Evolutionary conservation across 2,329 filamentous ascomycete genomes (phyloP).

Genomic region (Dactylellina haptotyla): DNA sequence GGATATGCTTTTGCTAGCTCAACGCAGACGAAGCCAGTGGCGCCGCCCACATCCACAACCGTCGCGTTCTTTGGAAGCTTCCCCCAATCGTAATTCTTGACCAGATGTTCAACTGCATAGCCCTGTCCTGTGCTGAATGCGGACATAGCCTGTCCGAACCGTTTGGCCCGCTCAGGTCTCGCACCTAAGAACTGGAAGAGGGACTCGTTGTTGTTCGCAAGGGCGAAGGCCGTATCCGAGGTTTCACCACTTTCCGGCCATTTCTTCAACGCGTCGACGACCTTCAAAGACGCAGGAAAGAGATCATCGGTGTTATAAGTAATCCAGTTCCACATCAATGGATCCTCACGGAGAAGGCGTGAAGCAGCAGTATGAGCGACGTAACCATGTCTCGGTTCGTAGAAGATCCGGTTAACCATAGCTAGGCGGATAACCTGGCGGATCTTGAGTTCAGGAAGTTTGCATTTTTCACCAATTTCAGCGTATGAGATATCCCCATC

Average conservation of each 20-base stretch:
- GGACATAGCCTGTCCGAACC: constrained; percentile 69
- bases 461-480: constrained; percentile 39
- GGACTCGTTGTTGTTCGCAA: constrained; percentile 58
- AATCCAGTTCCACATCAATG: constrained; percentile 67
- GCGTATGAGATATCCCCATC: constrained; percentile 47
- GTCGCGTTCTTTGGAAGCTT: constrained; percentile 63
- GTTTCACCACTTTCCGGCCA: constrained; percentile 57
- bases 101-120: constrained; percentile 67
- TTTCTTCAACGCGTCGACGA: constrained; percentile 58
- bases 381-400: constrained; percentile 65
- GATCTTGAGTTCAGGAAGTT: constrained; percentile 63
- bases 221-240: constrained; percentile 59
- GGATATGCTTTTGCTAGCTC: constrained; percentile 67
- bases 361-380: constrained; percentile 70
- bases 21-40: constrained; percentile 69
- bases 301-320: constrained; percentile 68
- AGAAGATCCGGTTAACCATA: constrained; percentile 70
- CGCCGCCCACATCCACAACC: constrained; percentile 71
- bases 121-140: constrained; percentile 69
- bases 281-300: constrained; percentile 56
- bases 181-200: constrained; percentile 60
- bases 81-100: constrained; percentile 68
- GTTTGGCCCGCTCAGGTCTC: constrained; percentile 61
- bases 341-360: constrained; percentile 66
- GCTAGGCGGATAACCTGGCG: constrained; percentile 68